Evolutionary conservation across 108 stramenopile species (phyloP), one percentile per base, ranked within the genome.

Genomic region (Pseudonitzschia delicatissima): DNA sequence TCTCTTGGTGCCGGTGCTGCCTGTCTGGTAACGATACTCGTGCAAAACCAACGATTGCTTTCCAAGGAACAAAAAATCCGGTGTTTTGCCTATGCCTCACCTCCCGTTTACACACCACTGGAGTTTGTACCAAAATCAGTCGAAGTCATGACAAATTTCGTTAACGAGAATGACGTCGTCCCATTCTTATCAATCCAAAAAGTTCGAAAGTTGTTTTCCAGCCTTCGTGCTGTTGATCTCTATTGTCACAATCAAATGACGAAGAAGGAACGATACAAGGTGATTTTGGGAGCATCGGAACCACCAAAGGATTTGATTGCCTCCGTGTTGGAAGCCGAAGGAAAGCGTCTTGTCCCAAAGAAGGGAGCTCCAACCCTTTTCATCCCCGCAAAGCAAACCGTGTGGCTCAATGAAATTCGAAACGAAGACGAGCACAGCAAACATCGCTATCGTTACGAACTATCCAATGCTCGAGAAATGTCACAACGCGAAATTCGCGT

Each of bases 1-100:
- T 75, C 73, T 15, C 49, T 82, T 9, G 82, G 82, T 33, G 82
- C 75, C 45, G 82, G 82, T 21, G 44, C 69, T 15, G 77, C 78
- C 0, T 67, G 62, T 48, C 55, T 82, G 21, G 26, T 82, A 36
- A 61, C 39, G 20, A 61, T 69, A 37, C 45, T 58, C 12, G 37
- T 53, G 17, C 60, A 55, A 53, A 31, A 26, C 18, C 33, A 47
- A 48, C 13, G 31, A 28, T 26, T 65, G 37, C 34, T 73, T 27
- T 60, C 73, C 37, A 26, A 25, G 12, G 27, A 45, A 8, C 66
- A 66, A n/a, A 21, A 20, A 12, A 37, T 64, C 8, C 66, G 62
- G 1, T 78, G 77, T 36, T 78, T 73, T 69, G 77, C 72, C 55
- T 78, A 58, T 73, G 77, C 72, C 8, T 48, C 51, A 53, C 77